Conservation (phyloP, 208 protist genomes). For the Acanthamoeba royreba region DNA sequence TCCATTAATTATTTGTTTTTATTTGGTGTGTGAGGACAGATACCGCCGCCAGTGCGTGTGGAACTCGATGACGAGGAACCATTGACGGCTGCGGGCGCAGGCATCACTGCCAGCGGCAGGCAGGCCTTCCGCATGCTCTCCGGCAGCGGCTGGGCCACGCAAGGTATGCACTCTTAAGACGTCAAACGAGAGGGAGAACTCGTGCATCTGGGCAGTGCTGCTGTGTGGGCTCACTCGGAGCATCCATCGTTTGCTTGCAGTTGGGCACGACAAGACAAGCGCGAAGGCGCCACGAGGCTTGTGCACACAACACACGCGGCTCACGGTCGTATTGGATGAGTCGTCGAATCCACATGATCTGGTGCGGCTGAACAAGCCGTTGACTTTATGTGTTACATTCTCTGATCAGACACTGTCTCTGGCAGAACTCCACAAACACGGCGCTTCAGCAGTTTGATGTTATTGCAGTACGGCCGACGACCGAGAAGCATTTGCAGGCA, state of each 20-base stretch:
- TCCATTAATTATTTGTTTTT: background rate
- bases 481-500: background rate
- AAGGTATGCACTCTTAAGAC: background rate
- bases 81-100: background rate
- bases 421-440: background rate
- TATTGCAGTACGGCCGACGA: background rate
- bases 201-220: background rate
- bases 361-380: too few species aligned
- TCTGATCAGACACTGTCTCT: too few species aligned
- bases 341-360: background rate
- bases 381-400: too few species aligned
- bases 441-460: background rate
- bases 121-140: background rate
- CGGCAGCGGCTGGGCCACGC: background rate
- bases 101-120: too few species aligned
- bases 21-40: background rate
- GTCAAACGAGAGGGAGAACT: background rate
- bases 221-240: too few species aligned
- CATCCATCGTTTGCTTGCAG: too few species aligned
- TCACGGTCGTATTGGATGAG: background rate
- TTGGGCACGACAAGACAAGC: background rate
- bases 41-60: background rate
- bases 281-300: background rate
- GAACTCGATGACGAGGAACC: background rate
- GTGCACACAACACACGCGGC: background rate